These are phyloP conservation scores for Coemansia sp. DNA, from an alignment of 192 early-diverging fungal genomes.

Conservation along the genomic window DNA sequence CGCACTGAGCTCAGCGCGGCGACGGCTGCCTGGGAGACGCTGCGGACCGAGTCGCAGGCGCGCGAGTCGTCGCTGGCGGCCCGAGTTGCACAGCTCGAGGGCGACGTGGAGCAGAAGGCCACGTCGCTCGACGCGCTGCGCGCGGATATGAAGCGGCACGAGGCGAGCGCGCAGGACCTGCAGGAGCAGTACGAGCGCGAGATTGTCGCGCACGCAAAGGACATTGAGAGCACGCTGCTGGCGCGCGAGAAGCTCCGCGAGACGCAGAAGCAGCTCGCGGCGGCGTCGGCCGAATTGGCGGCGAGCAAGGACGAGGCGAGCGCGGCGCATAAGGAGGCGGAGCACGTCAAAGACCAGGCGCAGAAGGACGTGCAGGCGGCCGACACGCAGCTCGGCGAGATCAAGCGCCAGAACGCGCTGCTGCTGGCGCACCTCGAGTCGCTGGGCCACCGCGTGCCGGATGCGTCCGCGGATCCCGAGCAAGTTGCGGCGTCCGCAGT, in stretches of 20 bases:
- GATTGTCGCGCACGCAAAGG: conserved; percentile 61
- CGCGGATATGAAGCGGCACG: conserved; percentile 57
- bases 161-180: conserved; percentile 48
- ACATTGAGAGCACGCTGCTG: conserved; percentile 51
- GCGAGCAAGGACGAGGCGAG: not conserved
- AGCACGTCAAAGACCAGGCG: conserved; percentile 16
- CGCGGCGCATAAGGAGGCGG: conserved; percentile 33
- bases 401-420: conserved; percentile 68
- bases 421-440: conserved; percentile 73
- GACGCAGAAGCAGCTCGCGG: conserved; percentile 19
- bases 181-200: conserved; percentile 71
- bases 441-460: conserved; percentile 49
- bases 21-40: conserved; percentile 28
- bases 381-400: conserved; percentile 55
- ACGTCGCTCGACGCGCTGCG: conserved; percentile 40
- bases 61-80: conserved; percentile 40
- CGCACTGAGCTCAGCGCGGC: conserved; percentile 16
- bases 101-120: conserved; percentile 11
- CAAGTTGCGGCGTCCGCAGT: conserved; percentile 1
- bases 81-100: conserved; percentile 18
- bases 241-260: conserved; percentile 47
- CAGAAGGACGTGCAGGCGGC: conserved; percentile 36
- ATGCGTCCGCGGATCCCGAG: conserved; percentile 34
- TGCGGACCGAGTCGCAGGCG: conserved; percentile 50
- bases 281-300: conserved; percentile 19